Percentiles rank a stretch among this genome's conserved stretches.
Conservation (phyloP, 345 rosid genomes). For the Hibiscus syriacus region DNA sequence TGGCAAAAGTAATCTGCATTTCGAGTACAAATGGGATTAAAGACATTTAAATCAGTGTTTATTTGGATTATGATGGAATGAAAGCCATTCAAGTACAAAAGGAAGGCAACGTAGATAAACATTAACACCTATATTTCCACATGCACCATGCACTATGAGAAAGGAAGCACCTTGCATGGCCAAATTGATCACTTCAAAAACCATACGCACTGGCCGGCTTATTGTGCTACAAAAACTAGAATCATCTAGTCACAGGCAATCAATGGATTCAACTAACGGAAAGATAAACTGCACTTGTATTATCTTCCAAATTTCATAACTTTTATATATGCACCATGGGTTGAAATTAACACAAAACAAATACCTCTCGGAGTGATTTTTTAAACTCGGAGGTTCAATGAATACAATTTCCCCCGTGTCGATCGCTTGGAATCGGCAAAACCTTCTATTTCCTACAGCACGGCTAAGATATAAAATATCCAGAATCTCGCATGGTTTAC, state of each 20-base stretch:
- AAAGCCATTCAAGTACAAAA: too few relatives aligned
- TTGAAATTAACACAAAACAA: conserved; percentile 15
- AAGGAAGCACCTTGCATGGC: conserved; percentile 1
- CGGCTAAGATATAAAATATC: conserved; percentile 30
- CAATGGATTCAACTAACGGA: neutral
- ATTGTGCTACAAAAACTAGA: too few relatives aligned
- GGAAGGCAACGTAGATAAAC: too few relatives aligned
- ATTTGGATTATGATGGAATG: too few relatives aligned
- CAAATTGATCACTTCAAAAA: neutral
- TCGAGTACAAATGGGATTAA: too few relatives aligned
- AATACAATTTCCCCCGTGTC: conserved; percentile 21
- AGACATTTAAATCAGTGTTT: too few relatives aligned
- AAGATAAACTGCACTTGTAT: neutral
- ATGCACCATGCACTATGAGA: neutral
- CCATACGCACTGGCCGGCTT: neutral
- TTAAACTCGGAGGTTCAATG: conserved; percentile 38
- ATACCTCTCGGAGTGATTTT: conserved; percentile 30
- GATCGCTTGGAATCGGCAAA: conserved; percentile 12
- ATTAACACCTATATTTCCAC: too few relatives aligned
- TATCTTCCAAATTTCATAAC: neutral
- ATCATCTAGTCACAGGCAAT: too few relatives aligned
- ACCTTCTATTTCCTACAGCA: conserved; percentile 24
- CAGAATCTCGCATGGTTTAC: conserved; percentile 11
- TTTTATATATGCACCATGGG: conserved; percentile 8
- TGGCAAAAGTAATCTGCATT: too few relatives aligned